Conservation (phyloP, 129 eudicot species). For the Helianthus tuberosus region DNA sequence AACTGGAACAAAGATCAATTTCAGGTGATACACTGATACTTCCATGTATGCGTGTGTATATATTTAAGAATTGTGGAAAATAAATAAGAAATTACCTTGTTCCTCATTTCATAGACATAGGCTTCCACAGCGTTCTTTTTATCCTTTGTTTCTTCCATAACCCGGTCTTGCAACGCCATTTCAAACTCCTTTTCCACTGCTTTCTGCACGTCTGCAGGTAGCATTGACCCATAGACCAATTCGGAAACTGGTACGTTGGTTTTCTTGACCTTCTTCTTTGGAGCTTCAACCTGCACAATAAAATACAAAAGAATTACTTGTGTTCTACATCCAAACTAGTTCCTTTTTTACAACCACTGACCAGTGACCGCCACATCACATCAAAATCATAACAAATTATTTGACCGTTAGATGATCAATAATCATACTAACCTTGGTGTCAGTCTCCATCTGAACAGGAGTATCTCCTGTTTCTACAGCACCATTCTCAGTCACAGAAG, state of each 20-base stretch:
- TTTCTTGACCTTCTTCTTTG: conserved; percentile 87
- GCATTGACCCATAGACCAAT: conserved; percentile 65
- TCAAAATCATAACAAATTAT: not conserved
- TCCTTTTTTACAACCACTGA: not conserved
- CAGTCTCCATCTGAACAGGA: conserved; percentile 83
- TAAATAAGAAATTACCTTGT: conserved; percentile 54
- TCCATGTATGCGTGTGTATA: not conserved
- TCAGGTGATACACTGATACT: not conserved
- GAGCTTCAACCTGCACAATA: conserved; percentile 64
- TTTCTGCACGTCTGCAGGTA: conserved; percentile 74
- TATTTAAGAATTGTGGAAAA: not conserved
- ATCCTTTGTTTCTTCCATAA: conserved; percentile 97
- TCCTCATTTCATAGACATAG: conserved; percentile 95
- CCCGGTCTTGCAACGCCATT: conserved; percentile 97
- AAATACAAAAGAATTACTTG: not conserved
- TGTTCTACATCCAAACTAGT: conserved; percentile 10
- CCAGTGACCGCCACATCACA: not conserved
- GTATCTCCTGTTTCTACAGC: conserved; percentile 55
- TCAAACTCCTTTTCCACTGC: conserved; percentile 92
- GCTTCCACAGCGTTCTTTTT: conserved; percentile 91
- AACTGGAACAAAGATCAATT: conserved; percentile 42
- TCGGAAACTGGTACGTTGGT: conserved; percentile 65
- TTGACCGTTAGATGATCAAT: not conserved
- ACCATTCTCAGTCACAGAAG: conserved; percentile 75
- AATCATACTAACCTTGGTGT: conserved; percentile 54